Conservation (phyloP, 768 basidiomycete species). For the Pleurotus salmoneostramineus region DNA sequence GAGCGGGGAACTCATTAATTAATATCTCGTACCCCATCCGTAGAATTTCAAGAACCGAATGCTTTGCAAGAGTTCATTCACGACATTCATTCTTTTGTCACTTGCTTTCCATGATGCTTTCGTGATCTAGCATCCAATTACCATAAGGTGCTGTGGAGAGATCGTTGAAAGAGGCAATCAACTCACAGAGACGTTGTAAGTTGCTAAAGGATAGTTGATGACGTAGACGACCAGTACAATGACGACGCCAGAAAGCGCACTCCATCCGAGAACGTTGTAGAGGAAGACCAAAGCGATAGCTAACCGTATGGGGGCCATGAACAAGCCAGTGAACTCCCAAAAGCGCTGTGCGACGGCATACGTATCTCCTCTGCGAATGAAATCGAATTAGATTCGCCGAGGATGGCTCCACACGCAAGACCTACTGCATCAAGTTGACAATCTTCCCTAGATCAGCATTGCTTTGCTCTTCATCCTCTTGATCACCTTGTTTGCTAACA, state of each 20-base stretch:
- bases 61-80: slow-evolving; percentile 76
- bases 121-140: slow-evolving; percentile 38
- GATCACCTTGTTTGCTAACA: slow-evolving; percentile 41
- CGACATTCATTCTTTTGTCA: slow-evolving; percentile 64
- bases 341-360: slow-evolving; percentile 70
- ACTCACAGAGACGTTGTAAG: slow-evolving; percentile 58
- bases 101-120: slow-evolving; percentile 56
- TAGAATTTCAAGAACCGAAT: slow-evolving; percentile 73
- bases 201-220: slow-evolving; percentile 66
- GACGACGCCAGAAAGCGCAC: slow-evolving; percentile 65
- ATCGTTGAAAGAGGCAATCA: neutral
- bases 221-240: slow-evolving; percentile 59
- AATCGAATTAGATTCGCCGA: slow-evolving; percentile 6
- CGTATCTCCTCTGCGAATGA: slow-evolving; percentile 51
- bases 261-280: slow-evolving; percentile 75
- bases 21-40: slow-evolving; percentile 57
- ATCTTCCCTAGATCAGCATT: slow-evolving; percentile 67
- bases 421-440: slow-evolving; percentile 72
- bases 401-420: slow-evolving; percentile 11
- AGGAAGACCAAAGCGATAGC: slow-evolving; percentile 67
- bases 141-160: neutral
- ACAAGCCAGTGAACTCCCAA: slow-evolving; percentile 69
- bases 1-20: too few relatives aligned
- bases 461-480: slow-evolving; percentile 31
- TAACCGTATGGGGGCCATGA: slow-evolving; percentile 58